These are phyloP conservation scores for Beta vulgaris DNA, from an alignment of 148 eudicot genomes.

Conservation along the genomic window DNA sequence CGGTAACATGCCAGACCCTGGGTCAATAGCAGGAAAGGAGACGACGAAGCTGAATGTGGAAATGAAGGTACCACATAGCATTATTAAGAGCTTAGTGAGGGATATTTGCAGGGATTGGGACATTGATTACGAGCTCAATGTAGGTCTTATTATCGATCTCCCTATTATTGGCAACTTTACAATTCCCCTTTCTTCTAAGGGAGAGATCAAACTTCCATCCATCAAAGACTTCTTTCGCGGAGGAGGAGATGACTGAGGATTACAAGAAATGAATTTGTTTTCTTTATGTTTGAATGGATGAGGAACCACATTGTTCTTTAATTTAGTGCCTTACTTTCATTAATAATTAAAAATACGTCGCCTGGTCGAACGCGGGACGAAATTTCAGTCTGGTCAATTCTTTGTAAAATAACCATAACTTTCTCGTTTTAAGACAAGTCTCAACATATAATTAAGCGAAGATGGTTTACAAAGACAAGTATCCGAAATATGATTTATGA, in stretches of 20 bases:
- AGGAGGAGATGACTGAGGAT: slow-evolving; percentile 17
- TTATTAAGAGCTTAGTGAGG: slow-evolving; percentile 27
- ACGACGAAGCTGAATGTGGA: slow-evolving; percentile 30
- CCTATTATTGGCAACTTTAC: slow-evolving; percentile 36
- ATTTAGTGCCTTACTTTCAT: too few relatives aligned
- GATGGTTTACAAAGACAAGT: too few relatives aligned
- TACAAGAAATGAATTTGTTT: slow-evolving; percentile 5
- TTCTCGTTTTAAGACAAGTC: too few relatives aligned
- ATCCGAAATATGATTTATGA: too few relatives aligned
- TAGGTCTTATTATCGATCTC: slow-evolving; percentile 30
- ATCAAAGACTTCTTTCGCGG: slow-evolving; percentile 22
- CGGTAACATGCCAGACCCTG: slow-evolving; percentile 32
- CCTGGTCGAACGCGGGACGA: too few relatives aligned
- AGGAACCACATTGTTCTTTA: too few relatives aligned
- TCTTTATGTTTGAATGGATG: not conserved
- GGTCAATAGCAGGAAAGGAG: slow-evolving; percentile 18
- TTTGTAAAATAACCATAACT: too few relatives aligned
- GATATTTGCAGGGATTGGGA: slow-evolving; percentile 36
- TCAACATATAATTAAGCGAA: too few relatives aligned
- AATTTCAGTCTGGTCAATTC: too few relatives aligned
- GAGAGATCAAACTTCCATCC: slow-evolving; percentile 40
- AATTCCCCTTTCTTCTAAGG: slow-evolving; percentile 26
- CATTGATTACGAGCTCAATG: slow-evolving; percentile 34
- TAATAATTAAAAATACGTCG: too few relatives aligned
- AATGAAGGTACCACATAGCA: slow-evolving; percentile 36